Base-by-base conservation (phyloP, 139 green algal genomes). In the Pseudopediastrum boryanum region DNA sequence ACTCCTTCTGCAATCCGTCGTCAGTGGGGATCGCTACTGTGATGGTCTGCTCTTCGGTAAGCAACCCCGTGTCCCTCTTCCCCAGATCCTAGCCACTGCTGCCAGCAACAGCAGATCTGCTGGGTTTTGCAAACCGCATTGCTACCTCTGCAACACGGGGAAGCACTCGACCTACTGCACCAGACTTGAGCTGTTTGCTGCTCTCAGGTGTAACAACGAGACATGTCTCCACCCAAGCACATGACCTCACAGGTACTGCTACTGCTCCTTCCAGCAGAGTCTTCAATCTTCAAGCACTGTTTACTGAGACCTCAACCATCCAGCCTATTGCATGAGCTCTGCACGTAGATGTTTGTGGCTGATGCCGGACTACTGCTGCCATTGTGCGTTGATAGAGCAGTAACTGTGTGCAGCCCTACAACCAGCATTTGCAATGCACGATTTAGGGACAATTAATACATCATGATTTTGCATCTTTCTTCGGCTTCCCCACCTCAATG, bases 21-120 rank as follows among this genome's bases (percentile, higher is more conserved):
- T 75, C 2, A 27, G 52, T 3, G 71, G 65, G 2, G 50, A 72
- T 21, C 39, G 33, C 6, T 48, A 63, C 2, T 84, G 77, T 23
- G 83, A 88, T 44, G 83, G 83, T 2, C 38, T 88, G 1, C 43
- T 88, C 5, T 77, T 85, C 27, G 83, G 83, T 80, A 44, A 42
- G 79, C 31, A 6, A 33, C 2, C 50, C 43, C 16, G 9, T 39
- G 36, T 4, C 44, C 31, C 27, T 27, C 16, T n/a, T 31, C 38
- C 59, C 21, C 27, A 74, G 35, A 23, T 21, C 27, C 19, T 39
- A 27, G 21, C 33, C n/a, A n/a, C 1, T 48, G 71, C 54, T 56
- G 2, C 33, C 2, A 29, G n/a, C 13, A 39, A 33, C 19, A 21
- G 52, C 39, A 33, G 9, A 68, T 63, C 2, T 19, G 31, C 16